Evolutionary conservation across 805 yeast species (phyloP).

Genomic region (Cyberlindnera mycetangii): DNA sequence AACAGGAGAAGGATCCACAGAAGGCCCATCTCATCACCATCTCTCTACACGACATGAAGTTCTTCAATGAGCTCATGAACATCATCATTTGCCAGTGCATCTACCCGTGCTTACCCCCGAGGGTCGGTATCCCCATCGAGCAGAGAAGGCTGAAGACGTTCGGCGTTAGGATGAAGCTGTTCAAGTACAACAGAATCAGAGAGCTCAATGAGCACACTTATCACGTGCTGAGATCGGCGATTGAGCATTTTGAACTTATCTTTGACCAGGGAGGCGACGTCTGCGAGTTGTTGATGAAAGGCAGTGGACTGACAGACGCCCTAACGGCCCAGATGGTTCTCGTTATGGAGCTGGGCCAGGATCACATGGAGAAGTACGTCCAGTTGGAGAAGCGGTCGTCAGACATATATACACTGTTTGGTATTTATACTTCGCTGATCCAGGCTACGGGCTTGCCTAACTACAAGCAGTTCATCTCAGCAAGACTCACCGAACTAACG

Average conservation of each 20-base stretch:
- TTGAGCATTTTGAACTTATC: conserved; percentile 24
- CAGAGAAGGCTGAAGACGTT: conserved; percentile 55
- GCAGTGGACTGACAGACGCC: conserved; percentile 65
- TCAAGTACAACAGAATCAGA: conserved; percentile 18
- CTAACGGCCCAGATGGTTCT: conserved; percentile 47
- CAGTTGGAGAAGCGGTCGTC: conserved; percentile 41
- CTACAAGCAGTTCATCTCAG: conserved; percentile 46
- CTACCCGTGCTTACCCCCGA: conserved; percentile 54
- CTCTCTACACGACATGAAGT: conserved; percentile 82
- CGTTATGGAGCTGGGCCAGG: conserved; percentile 32
- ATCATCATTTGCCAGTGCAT: conserved; percentile 69
- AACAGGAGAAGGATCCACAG: conserved; percentile 16
- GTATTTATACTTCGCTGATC: conserved; percentile 55
- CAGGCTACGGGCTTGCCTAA: conserved; percentile 44
- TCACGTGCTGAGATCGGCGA: conserved; percentile 12
- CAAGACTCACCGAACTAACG: conserved; percentile 52
- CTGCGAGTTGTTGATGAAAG: conserved; percentile 51
- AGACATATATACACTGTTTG: conserved; percentile 67
- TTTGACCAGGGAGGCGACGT: conserved; percentile 29
- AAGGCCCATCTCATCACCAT: conserved; percentile 44
- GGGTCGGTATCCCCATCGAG: conserved; percentile 62
- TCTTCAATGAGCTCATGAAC: conserved; percentile 62
- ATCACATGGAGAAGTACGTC: conserved; percentile 13
- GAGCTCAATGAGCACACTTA: neutral
- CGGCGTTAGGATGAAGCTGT: conserved; percentile 25